Percentiles rank a stretch among this genome's conserved stretches.
These are phyloP conservation scores for Gynostemma pentaphyllum DNA, from an alignment of 306 rosid genomes.

Conservation along the genomic window DNA sequence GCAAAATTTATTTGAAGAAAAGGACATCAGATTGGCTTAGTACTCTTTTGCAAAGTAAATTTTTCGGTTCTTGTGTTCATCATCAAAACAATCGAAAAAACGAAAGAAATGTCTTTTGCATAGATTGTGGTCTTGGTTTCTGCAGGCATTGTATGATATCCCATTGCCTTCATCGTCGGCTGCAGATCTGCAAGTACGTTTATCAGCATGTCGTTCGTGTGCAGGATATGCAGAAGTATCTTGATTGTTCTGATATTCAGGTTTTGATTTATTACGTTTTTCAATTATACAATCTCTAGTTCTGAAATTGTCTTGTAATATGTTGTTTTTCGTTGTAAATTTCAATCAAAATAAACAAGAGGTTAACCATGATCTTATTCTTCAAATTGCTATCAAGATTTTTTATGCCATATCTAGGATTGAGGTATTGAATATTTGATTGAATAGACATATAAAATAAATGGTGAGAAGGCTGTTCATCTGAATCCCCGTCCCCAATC, in stretches of 20 bases:
- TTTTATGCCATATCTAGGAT: not conserved
- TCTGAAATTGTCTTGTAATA: not conserved
- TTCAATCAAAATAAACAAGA: not conserved
- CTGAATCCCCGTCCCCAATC: constrained; percentile 70
- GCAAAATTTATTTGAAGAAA: constrained; percentile 24
- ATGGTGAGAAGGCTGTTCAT: constrained; percentile 83
- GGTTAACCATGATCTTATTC: not conserved
- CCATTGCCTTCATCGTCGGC: constrained; percentile 56
- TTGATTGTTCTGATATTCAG: constrained; percentile 86
- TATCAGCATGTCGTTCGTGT: constrained; percentile 77
- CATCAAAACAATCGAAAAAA: constrained; percentile 53
- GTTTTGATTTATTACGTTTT: constrained; percentile 18
- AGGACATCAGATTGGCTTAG: constrained; percentile 55
- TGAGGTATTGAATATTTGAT: constrained; percentile 12
- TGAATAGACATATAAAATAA: constrained; percentile 73
- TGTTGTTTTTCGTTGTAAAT: not conserved
- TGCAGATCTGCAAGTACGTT: constrained; percentile 82
- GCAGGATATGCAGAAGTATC: constrained; percentile 56
- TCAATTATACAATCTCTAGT: not conserved
- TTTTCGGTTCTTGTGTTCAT: constrained; percentile 61
- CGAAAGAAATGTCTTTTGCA: constrained; percentile 68
- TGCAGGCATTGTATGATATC: constrained; percentile 66
- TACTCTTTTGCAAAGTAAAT: constrained; percentile 38
- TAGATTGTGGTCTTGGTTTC: constrained; percentile 54
- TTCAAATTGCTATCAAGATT: not conserved